A percentile compares a stretch with the other conserved stretches of the same genome.
Conservation (phyloP, 2,329 filamentous ascomycete genomes). For the Colletotrichum sp. region DNA sequence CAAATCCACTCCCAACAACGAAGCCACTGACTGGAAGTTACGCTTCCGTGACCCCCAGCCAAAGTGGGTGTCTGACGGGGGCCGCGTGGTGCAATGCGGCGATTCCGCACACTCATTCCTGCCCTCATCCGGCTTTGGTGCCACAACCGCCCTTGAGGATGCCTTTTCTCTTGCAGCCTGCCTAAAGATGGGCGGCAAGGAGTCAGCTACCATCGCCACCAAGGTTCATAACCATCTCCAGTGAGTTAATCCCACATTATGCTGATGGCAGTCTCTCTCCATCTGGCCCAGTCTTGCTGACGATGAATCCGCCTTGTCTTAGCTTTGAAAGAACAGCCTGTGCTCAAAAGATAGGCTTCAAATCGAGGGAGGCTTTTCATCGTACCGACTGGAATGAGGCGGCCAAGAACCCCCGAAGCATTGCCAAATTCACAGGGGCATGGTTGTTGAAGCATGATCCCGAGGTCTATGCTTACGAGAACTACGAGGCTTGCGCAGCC, state of each 20-base stretch:
- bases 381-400: background rate
- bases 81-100: slow-evolving; percentile 41
- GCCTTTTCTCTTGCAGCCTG: slow-evolving; percentile 38
- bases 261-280: background rate
- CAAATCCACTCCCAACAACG: slow-evolving; percentile 20
- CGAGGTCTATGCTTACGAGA: background rate
- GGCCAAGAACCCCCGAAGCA: background rate
- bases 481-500: background rate
- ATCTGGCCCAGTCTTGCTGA: background rate
- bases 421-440: background rate
- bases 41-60: slow-evolving; percentile 44
- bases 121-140: slow-evolving; percentile 43
- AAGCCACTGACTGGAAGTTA: slow-evolving; percentile 41
- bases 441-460: background rate
- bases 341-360: background rate
- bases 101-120: slow-evolving; percentile 45
- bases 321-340: background rate
- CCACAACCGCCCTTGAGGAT: slow-evolving; percentile 46
- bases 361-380: background rate
- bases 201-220: background rate
- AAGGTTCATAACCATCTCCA: background rate
- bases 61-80: slow-evolving; percentile 37
- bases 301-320: background rate
- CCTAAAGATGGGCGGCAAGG: background rate
- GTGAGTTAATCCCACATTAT: background rate